Conservation (phyloP, 2,329 filamentous ascomycete species). For the Neonectria punicea region DNA sequence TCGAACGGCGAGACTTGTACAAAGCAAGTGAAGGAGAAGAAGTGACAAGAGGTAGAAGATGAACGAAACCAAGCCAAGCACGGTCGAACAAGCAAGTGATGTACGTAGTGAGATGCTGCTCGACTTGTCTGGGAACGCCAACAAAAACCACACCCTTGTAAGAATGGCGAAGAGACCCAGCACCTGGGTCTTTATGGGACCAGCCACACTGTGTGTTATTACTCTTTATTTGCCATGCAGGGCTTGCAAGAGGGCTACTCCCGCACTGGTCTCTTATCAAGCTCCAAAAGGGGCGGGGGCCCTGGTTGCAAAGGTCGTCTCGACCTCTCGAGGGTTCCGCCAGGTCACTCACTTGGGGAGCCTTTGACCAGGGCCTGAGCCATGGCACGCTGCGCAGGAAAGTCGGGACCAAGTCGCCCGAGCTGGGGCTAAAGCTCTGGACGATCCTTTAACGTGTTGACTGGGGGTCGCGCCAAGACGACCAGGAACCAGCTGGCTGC, state of each 20-base stretch:
- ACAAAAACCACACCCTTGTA: slow-evolving; percentile 37
- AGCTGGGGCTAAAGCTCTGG: slow-evolving; percentile 36
- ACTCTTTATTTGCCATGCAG: slow-evolving; percentile 38
- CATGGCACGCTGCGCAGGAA: slow-evolving; percentile 32
- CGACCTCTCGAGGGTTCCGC: slow-evolving; percentile 31
- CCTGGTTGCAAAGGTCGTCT: slow-evolving; percentile 26
- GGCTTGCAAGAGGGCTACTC: slow-evolving; percentile 35
- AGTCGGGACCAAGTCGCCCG: slow-evolving; percentile 34
- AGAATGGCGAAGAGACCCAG: slow-evolving; percentile 32
- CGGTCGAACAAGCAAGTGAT: slow-evolving; percentile 35
- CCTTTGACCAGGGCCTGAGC: slow-evolving; percentile 19
- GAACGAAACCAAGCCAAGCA: slow-evolving; percentile 30
- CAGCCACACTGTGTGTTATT: slow-evolving; percentile 42
- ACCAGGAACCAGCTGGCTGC: slow-evolving; percentile 29
- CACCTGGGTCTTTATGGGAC: slow-evolving; percentile 34
- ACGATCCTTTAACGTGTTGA: slow-evolving; percentile 38
- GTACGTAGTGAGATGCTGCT: slow-evolving; percentile 31
- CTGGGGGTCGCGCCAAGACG: slow-evolving; percentile 28
- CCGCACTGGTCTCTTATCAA: slow-evolving; percentile 40
- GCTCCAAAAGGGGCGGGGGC: slow-evolving; percentile 37
- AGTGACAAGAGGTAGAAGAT: slow-evolving; percentile 33
- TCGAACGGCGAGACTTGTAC: slow-evolving; percentile 29
- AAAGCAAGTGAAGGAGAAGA: slow-evolving; percentile 29
- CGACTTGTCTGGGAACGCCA: slow-evolving; percentile 32
- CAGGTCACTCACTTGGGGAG: slow-evolving; percentile 18